A percentile compares a stretch with the other conserved stretches of the same genome.
Evolutionary conservation across 2,329 filamentous ascomycete genomes (phyloP).

Genomic region (Paraphaeosphaeria sporulosa): DNA sequence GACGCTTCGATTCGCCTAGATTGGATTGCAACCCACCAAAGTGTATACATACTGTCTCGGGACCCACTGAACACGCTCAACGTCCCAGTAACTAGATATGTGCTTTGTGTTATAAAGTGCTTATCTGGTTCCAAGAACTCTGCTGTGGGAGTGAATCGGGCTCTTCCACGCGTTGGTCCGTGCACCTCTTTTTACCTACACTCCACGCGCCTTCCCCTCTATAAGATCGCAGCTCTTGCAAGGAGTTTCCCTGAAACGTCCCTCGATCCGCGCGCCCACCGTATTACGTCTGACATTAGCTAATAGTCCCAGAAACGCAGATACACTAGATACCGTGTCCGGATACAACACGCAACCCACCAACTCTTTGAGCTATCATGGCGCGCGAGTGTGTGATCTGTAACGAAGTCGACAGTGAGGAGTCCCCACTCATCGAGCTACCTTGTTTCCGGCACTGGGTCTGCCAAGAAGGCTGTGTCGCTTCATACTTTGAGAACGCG

Average conservation of each 20-base stretch:
- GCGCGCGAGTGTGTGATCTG: conserved; percentile 34
- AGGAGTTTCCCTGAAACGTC: background rate
- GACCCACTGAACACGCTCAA: background rate
- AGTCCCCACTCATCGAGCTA: conserved; percentile 25
- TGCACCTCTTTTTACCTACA: background rate
- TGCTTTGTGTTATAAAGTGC: background rate
- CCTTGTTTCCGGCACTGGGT: conserved; percentile 35
- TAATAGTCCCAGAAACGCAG: background rate
- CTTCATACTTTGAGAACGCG: conserved; percentile 34
- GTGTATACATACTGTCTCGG: background rate
- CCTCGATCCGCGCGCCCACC: background rate
- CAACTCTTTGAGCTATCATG: background rate
- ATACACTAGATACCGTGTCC: background rate
- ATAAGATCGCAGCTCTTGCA: background rate
- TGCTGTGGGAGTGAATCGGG: background rate
- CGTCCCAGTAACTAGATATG: background rate
- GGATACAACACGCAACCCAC: background rate
- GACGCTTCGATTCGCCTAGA: background rate
- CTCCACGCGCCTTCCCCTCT: background rate
- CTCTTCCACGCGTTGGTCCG: background rate
- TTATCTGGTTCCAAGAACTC: background rate
- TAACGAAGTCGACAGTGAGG: conserved; percentile 27
- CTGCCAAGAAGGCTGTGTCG: conserved; percentile 31
- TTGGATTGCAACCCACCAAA: background rate
- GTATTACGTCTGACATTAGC: background rate